Base-by-base conservation (phyloP, 345 rosid genomes). In the Gossypium bickii region DNA sequence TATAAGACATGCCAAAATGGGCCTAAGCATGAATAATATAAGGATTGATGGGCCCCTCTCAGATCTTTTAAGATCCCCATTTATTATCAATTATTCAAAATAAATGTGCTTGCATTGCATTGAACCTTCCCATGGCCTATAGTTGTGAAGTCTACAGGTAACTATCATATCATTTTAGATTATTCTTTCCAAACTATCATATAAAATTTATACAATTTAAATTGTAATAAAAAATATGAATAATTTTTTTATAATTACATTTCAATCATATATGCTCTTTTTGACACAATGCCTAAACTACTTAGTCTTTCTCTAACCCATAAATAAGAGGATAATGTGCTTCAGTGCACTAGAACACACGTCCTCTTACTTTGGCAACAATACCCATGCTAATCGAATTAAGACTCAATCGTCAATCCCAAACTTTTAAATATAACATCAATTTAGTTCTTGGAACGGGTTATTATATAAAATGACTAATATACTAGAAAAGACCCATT, bases 261-360 rank as follows among this genome's bases (percentile, higher is more conserved):
- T 34, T 34, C 7, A 34, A 34, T 34, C 1, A 34, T 34, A 4
- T 34, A 0, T 34, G 6, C 38, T 34, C 38, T 34, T 34, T 34
- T 34, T 34, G 41, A 6, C 7, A 34, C 7, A 34, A 5, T 34
- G 1, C 0, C 1, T 34, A 34, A 34, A 34, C 0, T 34, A 34
- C 1, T 0, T 34, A 34, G 1, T 34, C 2, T 0, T 0, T 34
- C 41, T 34, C 2, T 1, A 34, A 34, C 1, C 1, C 7, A 34
- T 34, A 34, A 34, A 34, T 34, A 34, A 1, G 7, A 34, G 41
- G 41, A 34, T 34, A 34, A 34, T 34, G 7, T 5, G 41, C 41
- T 34, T 34, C 7, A 34, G 41, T 34, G 41, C 41, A 34, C 7
- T 34, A 2, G 6, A 34, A 34, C 7, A 0, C 41, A 34, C 7